Conservation (phyloP, 352 stramenopile genomes). For the Pythium inflatum region DNA sequence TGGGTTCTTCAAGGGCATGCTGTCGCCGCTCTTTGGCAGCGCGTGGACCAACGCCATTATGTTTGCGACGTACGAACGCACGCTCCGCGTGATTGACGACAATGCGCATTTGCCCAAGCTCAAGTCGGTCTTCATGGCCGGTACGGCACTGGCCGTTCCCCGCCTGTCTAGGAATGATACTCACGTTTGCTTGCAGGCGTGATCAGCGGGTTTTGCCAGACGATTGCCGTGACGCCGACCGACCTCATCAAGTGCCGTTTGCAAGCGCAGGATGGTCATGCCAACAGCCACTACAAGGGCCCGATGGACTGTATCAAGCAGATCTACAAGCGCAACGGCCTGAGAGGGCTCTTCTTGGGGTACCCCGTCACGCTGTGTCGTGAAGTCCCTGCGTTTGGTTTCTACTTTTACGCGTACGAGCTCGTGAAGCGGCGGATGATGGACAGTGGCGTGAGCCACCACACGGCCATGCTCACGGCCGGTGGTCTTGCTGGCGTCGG, state of each 20-base stretch:
- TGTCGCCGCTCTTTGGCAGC: constrained; percentile 79
- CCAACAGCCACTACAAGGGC: constrained; percentile 59
- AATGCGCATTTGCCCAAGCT: constrained; percentile 56
- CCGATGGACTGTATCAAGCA: constrained; percentile 79
- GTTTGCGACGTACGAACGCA: constrained; percentile 83
- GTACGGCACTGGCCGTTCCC: constrained; percentile 7
- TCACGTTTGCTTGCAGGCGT: constrained; percentile 29
- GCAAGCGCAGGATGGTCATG: constrained; percentile 77
- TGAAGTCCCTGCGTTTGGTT: constrained; percentile 80
- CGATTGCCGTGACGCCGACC: constrained; percentile 68
- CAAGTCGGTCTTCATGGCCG: constrained; percentile 70
- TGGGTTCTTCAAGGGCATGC: constrained; percentile 87
- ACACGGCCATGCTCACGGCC: constrained; percentile 82
- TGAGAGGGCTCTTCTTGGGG: constrained; percentile 71
- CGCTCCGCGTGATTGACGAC: constrained; percentile 63
- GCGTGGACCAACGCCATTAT: constrained; percentile 88
- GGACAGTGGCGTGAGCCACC: constrained; percentile 48
- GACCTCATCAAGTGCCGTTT: constrained; percentile 87
- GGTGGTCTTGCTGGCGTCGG: constrained; percentile 75
- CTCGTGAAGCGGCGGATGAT: constrained; percentile 77
- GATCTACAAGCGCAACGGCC: constrained; percentile 63
- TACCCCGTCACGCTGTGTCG: constrained; percentile 76
- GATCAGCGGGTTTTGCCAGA: constrained; percentile 80
- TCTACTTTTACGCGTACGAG: constrained; percentile 88
- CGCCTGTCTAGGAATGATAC: neutral